Conservation (phyloP, 75 land plant genomes). For the Selaginella tamariscina region DNA sequence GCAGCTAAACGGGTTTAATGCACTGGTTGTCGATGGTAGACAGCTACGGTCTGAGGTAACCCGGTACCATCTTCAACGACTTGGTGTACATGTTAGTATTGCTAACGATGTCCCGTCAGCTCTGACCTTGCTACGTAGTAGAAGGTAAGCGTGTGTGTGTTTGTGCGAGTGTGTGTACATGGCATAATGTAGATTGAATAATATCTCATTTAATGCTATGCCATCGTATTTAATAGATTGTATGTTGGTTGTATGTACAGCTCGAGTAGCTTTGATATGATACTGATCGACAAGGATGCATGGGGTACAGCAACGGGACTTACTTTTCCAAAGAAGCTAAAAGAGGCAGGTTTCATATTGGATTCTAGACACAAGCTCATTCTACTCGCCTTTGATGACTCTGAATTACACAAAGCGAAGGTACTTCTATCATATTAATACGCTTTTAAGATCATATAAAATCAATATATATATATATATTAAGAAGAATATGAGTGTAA, state of each 20-base stretch:
- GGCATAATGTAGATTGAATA: too few relatives aligned
- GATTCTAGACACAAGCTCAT: slow-evolving; percentile 26
- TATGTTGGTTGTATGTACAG: neutral
- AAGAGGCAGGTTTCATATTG: neutral
- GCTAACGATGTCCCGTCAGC: slow-evolving; percentile 12
- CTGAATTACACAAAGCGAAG: slow-evolving; percentile 33
- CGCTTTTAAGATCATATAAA: too few relatives aligned
- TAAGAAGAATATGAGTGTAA: too few relatives aligned
- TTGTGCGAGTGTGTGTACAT: too few relatives aligned
- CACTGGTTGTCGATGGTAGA: slow-evolving; percentile 54
- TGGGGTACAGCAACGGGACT: slow-evolving; percentile 44
- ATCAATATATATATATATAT: too few relatives aligned
- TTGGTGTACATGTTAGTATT: slow-evolving; percentile 47
- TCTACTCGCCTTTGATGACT: slow-evolving; percentile 34
- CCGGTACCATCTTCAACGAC: slow-evolving; percentile 62
- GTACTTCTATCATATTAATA: too few relatives aligned
- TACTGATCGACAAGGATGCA: slow-evolving; percentile 67
- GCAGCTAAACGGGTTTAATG: slow-evolving; percentile 51
- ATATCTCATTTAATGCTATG: too few relatives aligned
- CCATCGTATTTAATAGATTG: too few relatives aligned
- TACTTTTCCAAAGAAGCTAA: slow-evolving; percentile 21
- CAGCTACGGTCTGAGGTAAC: slow-evolving; percentile 52
- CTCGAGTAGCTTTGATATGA: slow-evolving; percentile 29
- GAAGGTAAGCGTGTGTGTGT: too few relatives aligned
- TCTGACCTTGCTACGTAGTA: too few relatives aligned